Percentiles rank a stretch among this genome's conserved stretches.
Evolutionary conservation across 192 early-diverging fungal genomes (phyloP).

Genomic region (Coemansia sp.): DNA sequence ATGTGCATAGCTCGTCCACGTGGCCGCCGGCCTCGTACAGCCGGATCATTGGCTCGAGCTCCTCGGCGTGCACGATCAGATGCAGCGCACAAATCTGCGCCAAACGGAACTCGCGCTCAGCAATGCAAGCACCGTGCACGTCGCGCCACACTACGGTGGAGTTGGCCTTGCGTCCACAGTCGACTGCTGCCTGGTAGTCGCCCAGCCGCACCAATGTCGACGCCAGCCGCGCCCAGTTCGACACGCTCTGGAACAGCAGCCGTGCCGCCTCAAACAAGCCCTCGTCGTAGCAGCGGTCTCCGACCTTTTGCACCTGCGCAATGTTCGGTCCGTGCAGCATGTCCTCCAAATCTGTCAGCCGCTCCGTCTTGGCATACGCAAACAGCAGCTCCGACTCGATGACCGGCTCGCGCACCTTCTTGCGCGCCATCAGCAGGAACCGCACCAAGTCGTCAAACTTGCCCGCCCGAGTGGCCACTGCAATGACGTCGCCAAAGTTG

Average conservation of each 20-base stretch:
- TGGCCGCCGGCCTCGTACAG: constrained; percentile 87
- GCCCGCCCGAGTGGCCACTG: constrained; percentile 72
- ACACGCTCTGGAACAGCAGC: constrained; percentile 92
- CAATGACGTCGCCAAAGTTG: constrained; percentile 89
- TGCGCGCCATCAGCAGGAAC: constrained; percentile 95
- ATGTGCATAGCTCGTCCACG: constrained; percentile 85
- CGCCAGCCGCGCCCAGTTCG: constrained; percentile 95
- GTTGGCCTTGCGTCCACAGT: constrained; percentile 98
- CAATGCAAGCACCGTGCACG: constrained; percentile 94
- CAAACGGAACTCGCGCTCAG: constrained; percentile 90
- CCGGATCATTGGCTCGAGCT: constrained; percentile 84
- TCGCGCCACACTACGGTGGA: constrained; percentile 99
- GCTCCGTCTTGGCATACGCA: constrained; percentile 93
- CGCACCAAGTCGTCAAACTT: constrained; percentile 94
- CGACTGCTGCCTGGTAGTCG: constrained; percentile 96
- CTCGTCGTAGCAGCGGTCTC: constrained; percentile 93
- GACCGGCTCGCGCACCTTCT: constrained; percentile 90
- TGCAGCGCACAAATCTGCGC: constrained; percentile 98
- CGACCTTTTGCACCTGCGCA: constrained; percentile 88
- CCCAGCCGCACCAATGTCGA: constrained; percentile 93
- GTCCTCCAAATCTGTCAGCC: constrained; percentile 90
- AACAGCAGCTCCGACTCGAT: constrained; percentile 95
- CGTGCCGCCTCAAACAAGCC: constrained; percentile 92
- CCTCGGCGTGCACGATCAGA: constrained; percentile 95
- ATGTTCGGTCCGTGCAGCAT: constrained; percentile 91